phyloP scores from a whole-genome alignment of 495 filamentous ascomycete species.

The Podospora anserina region DNA sequence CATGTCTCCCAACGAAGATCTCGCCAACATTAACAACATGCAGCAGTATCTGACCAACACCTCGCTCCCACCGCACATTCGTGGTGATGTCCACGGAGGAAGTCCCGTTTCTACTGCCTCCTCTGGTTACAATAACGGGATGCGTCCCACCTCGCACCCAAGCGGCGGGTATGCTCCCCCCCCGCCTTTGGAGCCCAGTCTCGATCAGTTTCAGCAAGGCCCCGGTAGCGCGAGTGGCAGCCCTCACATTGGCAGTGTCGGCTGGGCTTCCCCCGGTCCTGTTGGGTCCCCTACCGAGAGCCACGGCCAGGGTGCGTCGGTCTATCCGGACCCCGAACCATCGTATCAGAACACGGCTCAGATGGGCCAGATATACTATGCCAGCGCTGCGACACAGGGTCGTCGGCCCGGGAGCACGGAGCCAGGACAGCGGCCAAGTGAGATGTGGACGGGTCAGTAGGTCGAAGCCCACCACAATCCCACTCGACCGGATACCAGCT shows the following conservation, averaged over 20 bases:
- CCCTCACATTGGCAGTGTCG: constrained; percentile 67
- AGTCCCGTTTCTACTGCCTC: constrained; percentile 64
- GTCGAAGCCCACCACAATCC: background rate
- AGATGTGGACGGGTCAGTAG: constrained; percentile 43
- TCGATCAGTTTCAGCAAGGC: constrained; percentile 65
- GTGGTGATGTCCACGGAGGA: constrained; percentile 64
- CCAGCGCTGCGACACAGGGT: constrained; percentile 50
- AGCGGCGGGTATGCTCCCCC: constrained; percentile 69
- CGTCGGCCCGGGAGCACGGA: constrained; percentile 68
- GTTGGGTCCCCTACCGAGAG: constrained; percentile 63
- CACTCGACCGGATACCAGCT: background rate
- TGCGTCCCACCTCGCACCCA: constrained; percentile 72
- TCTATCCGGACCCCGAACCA: constrained; percentile 64
- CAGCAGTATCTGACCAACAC: constrained; percentile 64
- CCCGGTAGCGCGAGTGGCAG: constrained; percentile 63
- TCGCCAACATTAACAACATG: constrained; percentile 70
- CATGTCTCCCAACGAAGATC: constrained; percentile 73
- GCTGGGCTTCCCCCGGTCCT: constrained; percentile 72
- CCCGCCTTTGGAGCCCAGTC: constrained; percentile 80
- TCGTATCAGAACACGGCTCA: constrained; percentile 52
- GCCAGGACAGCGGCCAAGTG: constrained; percentile 49
- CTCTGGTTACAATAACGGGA: constrained; percentile 57
- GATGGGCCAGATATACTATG: constrained; percentile 62
- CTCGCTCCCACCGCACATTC: constrained; percentile 78
- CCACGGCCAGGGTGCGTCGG: constrained; percentile 54